Conservation (phyloP, 805 yeast species). For the Suhomyces sp. region DNA sequence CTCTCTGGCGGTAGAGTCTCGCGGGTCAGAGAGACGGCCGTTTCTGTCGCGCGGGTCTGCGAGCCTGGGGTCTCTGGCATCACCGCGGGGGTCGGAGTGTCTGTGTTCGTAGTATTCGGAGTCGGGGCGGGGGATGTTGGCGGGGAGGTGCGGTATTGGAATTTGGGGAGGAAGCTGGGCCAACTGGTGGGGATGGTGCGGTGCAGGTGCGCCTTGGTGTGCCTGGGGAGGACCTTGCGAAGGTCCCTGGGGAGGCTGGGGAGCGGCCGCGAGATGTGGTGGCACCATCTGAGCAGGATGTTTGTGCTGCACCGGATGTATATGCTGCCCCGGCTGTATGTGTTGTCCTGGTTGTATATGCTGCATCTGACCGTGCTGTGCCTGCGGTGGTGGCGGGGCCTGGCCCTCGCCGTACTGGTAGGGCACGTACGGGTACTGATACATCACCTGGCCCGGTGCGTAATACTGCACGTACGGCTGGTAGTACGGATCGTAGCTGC, state of each 20-base stretch:
- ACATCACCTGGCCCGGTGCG: background rate
- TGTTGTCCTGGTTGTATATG: background rate
- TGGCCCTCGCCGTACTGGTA: background rate
- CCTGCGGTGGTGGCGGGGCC: background rate
- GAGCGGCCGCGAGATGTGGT: background rate
- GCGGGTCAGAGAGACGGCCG: background rate
- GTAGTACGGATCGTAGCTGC: slow-evolving; percentile 7
- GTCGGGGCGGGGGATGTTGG: background rate
- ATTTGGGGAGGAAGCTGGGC: slow-evolving; percentile 1
- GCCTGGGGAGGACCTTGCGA: slow-evolving; percentile 5
- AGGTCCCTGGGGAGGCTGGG: background rate
- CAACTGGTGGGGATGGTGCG: background rate
- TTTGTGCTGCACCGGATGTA: background rate
- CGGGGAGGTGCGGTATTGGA: background rate
- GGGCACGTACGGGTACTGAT: background rate
- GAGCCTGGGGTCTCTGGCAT: slow-evolving; percentile 2
- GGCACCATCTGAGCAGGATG: background rate
- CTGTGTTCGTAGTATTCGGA: background rate
- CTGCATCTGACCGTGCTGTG: background rate
- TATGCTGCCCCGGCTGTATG: background rate
- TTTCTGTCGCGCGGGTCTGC: background rate
- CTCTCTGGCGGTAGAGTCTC: background rate
- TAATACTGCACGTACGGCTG: background rate
- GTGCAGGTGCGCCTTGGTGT: slow-evolving; percentile 1
- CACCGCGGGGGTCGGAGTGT: slow-evolving; percentile 7